Conservation (phyloP, 495 filamentous ascomycete species). For the Penicillium samsonianum region DNA sequence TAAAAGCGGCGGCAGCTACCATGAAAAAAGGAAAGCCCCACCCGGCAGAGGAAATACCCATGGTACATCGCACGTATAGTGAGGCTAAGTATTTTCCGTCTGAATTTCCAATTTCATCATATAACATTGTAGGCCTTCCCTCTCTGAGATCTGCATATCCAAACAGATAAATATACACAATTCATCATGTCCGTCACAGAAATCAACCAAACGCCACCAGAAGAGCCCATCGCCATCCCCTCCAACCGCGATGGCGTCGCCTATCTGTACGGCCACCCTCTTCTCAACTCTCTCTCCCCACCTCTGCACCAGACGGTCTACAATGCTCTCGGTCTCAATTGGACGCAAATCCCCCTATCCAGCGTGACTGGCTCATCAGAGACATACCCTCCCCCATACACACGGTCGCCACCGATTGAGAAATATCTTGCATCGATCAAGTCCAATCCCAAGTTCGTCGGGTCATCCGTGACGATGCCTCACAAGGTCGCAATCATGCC, state of each 20-base stretch:
- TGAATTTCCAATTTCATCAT: neutral
- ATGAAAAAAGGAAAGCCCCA: conserved; percentile 19
- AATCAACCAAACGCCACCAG: conserved; percentile 22
- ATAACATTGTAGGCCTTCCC: conserved; percentile 8
- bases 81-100: conserved; percentile 5
- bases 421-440: conserved; percentile 52
- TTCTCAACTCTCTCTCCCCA: conserved; percentile 70
- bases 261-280: conserved; percentile 55
- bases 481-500: conserved; percentile 70
- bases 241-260: conserved; percentile 41
- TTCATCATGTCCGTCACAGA: conserved; percentile 27
- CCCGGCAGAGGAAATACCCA: conserved; percentile 15
- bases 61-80: neutral
- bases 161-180: conserved; percentile 1
- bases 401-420: conserved; percentile 44
- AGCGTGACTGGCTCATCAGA: conserved; percentile 38
- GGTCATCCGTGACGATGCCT: conserved; percentile 74
- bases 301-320: conserved; percentile 69
- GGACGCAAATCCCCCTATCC: conserved; percentile 57
- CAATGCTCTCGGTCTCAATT: conserved; percentile 56
- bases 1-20: neutral
- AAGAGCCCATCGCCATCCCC: conserved; percentile 44
- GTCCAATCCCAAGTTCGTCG: conserved; percentile 55
- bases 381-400: conserved; percentile 42
- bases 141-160: neutral